Base-by-base conservation (phyloP, 305 asterid species). In the Plantago rigida region DNA sequence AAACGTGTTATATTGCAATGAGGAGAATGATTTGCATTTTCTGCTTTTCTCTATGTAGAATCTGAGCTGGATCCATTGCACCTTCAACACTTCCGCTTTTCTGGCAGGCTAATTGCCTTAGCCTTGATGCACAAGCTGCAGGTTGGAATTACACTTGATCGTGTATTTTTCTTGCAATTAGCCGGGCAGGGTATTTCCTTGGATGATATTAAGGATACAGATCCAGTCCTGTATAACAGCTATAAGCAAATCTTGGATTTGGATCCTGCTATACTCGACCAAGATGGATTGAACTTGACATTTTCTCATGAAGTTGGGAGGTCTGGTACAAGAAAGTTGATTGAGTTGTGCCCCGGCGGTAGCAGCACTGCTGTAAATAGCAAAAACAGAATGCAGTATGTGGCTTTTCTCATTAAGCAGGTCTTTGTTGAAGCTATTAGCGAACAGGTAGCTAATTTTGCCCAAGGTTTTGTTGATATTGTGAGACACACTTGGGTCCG, bases 121-220 rank as follows among this genome's bases (percentile, higher is more conserved):
- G 89, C 94, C 44, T 78, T 89, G 86, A 75, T 87, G 84, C 89
- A 85, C 64, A 84, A 77, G 71, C 68, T 93, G 51, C 96, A 93
- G 76, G 74, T 89, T 0, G 96, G 96, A 26, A 70, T 89, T 56
- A 87, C 80, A 46, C 77, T 89, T 69, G 83, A 84, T 70, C 94
- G 90, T 13, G 73, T 68, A 9, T 84, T 89, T 76, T 70, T 81
- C 62, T 66, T 67, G 62, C 95, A 79, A 74, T 75, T 93, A 75
- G 82, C 85, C 65, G 95, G 95, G 65, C 60, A 53, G 47, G 1
- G 51, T n/a, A 67, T 93, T 66, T 73, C 81, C 19, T 59, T 93
- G 58, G 94, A 85, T 81, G 94, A 93, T 70, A 68, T 87, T 58
- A 72, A 52, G 67, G 93, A 85, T 71, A 87, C 88, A 26, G 96